A percentile compares a stretch with the other conserved stretches of the same genome.
phyloP scores from a whole-genome alignment of 495 filamentous ascomycete genomes.

The Xylaria telfairii region DNA sequence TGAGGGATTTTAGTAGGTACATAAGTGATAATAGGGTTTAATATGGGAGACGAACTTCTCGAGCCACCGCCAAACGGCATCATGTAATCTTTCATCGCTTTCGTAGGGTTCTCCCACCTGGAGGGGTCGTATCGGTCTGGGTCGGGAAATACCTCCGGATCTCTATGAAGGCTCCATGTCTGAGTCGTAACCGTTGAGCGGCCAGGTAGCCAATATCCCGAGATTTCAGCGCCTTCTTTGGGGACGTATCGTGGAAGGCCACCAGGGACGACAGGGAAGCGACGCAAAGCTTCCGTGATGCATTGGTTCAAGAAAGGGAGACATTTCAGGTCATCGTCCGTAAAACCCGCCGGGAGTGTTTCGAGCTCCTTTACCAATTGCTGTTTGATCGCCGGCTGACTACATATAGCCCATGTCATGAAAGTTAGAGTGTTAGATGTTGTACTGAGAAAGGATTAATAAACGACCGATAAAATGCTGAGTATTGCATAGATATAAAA shows the following conservation, averaged over 20 bases:
- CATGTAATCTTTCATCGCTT: constrained; percentile 59
- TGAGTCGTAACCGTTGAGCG: constrained; percentile 44
- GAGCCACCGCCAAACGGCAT: constrained; percentile 60
- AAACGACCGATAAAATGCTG: background rate
- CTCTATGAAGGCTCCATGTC: constrained; percentile 50
- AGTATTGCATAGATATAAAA: too few species aligned
- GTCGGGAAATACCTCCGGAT: constrained; percentile 40
- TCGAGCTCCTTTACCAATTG: constrained; percentile 49
- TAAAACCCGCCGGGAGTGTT: constrained; percentile 44
- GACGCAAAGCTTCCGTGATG: constrained; percentile 60
- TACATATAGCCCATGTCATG: constrained; percentile 44
- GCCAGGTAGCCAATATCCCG: constrained; percentile 38
- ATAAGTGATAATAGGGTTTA: background rate
- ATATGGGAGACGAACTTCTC: constrained; percentile 31
- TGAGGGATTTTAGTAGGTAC: constrained; percentile 42
- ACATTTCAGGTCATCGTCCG: constrained; percentile 41
- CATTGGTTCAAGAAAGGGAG: constrained; percentile 54
- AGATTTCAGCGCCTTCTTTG: constrained; percentile 34
- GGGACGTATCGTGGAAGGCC: constrained; percentile 47
- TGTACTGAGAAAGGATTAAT: constrained; percentile 37
- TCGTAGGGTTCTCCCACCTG: constrained; percentile 46
- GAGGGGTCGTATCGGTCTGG: constrained; percentile 40
- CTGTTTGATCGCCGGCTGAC: constrained; percentile 39
- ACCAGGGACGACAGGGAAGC: constrained; percentile 56
- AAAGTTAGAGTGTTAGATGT: constrained; percentile 55